Evolutionary conservation across 306 rosid species (phyloP), one percentile per base, ranked within the genome.

Genomic region (Prosopis cineraria): DNA sequence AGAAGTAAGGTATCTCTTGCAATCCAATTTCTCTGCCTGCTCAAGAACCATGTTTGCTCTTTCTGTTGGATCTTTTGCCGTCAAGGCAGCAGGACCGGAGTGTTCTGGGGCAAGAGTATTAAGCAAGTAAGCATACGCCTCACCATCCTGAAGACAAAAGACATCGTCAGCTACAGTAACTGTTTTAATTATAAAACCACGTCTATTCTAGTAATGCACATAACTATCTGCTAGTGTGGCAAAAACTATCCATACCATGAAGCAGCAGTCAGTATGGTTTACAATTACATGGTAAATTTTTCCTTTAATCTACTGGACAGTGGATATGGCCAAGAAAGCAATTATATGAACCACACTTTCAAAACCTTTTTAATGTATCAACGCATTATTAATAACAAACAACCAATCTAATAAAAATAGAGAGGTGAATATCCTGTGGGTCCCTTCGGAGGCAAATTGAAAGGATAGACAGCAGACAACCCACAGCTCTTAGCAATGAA

Each of bases 51-150:
- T 78, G 69, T 81, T 89, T 70, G 99, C 99, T 82, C 98, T 91
- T 86, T 86, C 89, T 58, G 94, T 76, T 65, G 98, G 99, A 78
- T 96, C 98, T 40, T 68, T 87, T 36, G 71, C 41, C 43, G 81
- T 68, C 93, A 93, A 75, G 79, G 84, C 75, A 29, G 85, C 50
- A 1, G 98, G 91, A 64, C 97, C 98, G 22, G 99, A 76, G 75
- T 75, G 86, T 81, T 96, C 99, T 1, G 99, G 99, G 78, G 99
- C 99, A 82, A 96, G 96, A 78, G 94, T 89, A 79, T 84, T 93
- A 68, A 96, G 97, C 91, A 96, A 90, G 85, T 85, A 90, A 24
- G 96, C 93, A 91, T 96, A 96, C 77, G 99, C 99, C 79, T 87
- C 93, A 58, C 98, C 98, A 78, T 96, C 99, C 99, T 96, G 88